phyloP scores from a whole-genome alignment of 75 land plant species.

The Pinus tabuliformis region DNA sequence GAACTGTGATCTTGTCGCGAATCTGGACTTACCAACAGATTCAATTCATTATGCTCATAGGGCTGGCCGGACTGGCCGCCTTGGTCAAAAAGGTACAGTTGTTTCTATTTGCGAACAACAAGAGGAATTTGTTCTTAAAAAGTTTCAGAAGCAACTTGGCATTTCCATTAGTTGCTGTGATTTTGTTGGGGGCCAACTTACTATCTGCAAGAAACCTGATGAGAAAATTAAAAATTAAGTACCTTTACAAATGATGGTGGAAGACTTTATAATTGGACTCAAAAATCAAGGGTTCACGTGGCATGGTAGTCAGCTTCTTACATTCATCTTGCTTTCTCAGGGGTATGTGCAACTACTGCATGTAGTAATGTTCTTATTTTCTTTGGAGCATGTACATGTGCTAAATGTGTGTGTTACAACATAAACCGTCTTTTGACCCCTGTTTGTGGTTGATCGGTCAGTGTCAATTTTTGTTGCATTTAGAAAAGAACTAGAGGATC shows the following conservation, averaged over 20 bases:
- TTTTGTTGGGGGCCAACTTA: slow-evolving; percentile 61
- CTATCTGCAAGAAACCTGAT: slow-evolving; percentile 23
- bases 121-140: slow-evolving; percentile 85
- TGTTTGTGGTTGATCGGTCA: not conserved
- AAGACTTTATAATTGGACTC: not conserved
- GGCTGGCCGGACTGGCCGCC: slow-evolving; percentile 91
- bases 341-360: not conserved
- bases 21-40: slow-evolving; percentile 94
- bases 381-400: no score
- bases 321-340: not conserved
- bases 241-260: not conserved
- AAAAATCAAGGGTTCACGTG: not conserved
- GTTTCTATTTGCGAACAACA: slow-evolving; percentile 76
- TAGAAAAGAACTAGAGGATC: not conserved
- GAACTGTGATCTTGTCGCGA: slow-evolving; percentile 89
- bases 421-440: no score
- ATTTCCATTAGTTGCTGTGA: slow-evolving; percentile 59
- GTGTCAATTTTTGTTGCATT: not conserved
- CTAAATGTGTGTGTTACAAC: not conserved
- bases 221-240: not conserved
- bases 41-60: slow-evolving; percentile 91
- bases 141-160: slow-evolving; percentile 78
- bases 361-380: no score
- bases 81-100: slow-evolving; percentile 84
- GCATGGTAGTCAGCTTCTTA: not conserved